Evolutionary conservation across 1,139 yeast genomes (phyloP), one percentile per base, ranked within the genome.

Genomic region (Pichia sp.): DNA sequence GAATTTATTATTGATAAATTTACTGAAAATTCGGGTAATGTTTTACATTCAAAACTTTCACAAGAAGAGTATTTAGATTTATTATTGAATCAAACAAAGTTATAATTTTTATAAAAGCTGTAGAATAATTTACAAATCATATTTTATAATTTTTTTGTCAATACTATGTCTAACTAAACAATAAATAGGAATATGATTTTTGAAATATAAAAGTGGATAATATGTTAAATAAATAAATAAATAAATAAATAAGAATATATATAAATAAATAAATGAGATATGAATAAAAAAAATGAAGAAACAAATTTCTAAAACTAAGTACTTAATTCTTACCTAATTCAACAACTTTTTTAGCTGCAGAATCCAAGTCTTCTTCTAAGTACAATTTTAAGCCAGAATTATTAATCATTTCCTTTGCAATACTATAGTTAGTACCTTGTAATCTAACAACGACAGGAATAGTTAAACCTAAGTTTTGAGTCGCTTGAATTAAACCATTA

Each of bases 391-490:
- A 79, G 50, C 97, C 97, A 44, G 97, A 88, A 65, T 87, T 79
- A 59, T 79, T 73, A 63, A 92, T 86, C 72, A 92, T 79, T 65
- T 85, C 77, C 72, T 85, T 87, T 62, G 97, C 99, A 66, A 82
- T 76, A 60, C 80, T 87, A 73, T 85, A 79, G 77, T 94, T 92
- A 59, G 98, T 92, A 71, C 99, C 99, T 77, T 94, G 97, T 66
- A 92, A 79, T 79, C 99, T 88, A 57, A 90, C 97, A 57, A 94
- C 95, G 63, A 92, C 94, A 60, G 98, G 99, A 53, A 92, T 86
- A 57, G 79, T 82, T 68, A 92, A 82, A 68, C 85, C 82, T 76
- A 90, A 80, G 74, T 84, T 85, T 72, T 87, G 86, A 59, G 96
- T 82, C 46, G 96, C 96, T 59, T 89, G 86, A 63, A 90, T 89